Base-by-base conservation (phyloP, 2,329 filamentous ascomycete species). In the Pseudopithomyces maydicus region DNA sequence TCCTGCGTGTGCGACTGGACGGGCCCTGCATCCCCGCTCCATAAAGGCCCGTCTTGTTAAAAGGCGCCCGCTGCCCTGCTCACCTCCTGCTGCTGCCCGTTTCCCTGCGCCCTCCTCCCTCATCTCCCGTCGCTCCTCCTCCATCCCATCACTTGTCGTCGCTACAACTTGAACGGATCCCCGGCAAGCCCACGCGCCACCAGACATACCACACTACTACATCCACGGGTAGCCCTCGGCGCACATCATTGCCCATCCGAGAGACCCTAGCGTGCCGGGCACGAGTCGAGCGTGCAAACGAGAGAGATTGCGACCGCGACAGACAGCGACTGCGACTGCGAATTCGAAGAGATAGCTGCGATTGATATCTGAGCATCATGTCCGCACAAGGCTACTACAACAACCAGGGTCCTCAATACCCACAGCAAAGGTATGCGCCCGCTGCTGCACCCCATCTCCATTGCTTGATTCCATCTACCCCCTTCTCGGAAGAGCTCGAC, bases 301-400 rank as follows among this genome's bases (percentile, higher is more conserved):
- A 7, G 38, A 41, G 38, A 17, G n/a, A 19, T 10, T 17, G 20
- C 22, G 23, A 41, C 8, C 4, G 39, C 26, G 38, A 51, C 19
- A 41, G n/a, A 41, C 11, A 4, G 22, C 33, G 20, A 32, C 44
- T 12, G 8, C 11, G 14, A 45, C 14, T 17, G n/a, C 38, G 38
- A 17, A 20, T 43, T 43, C 39, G 14, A 23, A 38, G 5, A 17
- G 5, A 14, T 38, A 14, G 5, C 15, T 26, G 41, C 19, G 41
- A 23, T 43, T 43, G 20, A 43, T 14, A 33, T 11, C 26, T 5
- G 26, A 33, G 22, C 55, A 63, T 51, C 17, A 76, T 77, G 75
- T 72, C 74, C n/a, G 66, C 72, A 10, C 68, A 76, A 62, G 63
- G 68, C 41, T 76, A 76, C 59, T 77, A 77, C 63, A 65, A 74